Evolutionary conservation across 2,329 filamentous ascomycete species (phyloP).

Genomic region (Tolypocladium ovalisporum): DNA sequence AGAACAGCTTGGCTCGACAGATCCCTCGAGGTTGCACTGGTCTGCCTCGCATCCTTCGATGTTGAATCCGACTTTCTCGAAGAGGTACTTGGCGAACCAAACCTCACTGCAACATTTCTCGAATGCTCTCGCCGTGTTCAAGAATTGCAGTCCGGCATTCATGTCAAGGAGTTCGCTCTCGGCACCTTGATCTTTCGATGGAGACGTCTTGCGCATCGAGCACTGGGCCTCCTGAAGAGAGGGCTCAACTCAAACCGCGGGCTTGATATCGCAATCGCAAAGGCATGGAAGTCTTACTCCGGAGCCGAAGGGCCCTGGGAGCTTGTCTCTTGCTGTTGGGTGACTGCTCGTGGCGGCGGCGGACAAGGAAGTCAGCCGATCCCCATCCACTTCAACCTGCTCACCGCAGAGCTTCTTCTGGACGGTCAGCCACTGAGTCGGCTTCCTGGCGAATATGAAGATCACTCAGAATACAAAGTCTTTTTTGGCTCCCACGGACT

Average conservation of each 20-base stretch:
- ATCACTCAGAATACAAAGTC: conserved; percentile 23
- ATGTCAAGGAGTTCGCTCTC: neutral
- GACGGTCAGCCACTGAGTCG: conserved; percentile 36
- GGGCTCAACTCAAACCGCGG: neutral
- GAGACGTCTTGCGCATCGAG: neutral
- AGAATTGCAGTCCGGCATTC: neutral
- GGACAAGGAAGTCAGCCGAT: neutral
- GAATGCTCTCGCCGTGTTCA: neutral
- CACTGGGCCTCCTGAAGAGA: neutral
- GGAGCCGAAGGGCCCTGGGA: neutral
- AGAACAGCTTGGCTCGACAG: neutral
- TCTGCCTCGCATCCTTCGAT: conserved; percentile 3
- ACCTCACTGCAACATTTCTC: neutral
- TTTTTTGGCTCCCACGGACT: conserved; percentile 32
- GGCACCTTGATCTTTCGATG: neutral
- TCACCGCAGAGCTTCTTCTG: conserved; percentile 41
- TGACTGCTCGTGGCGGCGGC: neutral
- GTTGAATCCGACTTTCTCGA: neutral
- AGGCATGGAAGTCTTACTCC: neutral
- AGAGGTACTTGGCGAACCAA: neutral
- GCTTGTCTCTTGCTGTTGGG: neutral
- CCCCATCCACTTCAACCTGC: conserved; percentile 34
- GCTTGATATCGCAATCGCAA: neutral
- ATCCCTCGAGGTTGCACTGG: neutral
- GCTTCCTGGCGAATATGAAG: conserved; percentile 33